A percentile compares a stretch with the other conserved stretches of the same genome.
These are phyloP conservation scores for Daedalea quercina DNA, from an alignment of 768 basidiomycete genomes.

Conservation along the genomic window DNA sequence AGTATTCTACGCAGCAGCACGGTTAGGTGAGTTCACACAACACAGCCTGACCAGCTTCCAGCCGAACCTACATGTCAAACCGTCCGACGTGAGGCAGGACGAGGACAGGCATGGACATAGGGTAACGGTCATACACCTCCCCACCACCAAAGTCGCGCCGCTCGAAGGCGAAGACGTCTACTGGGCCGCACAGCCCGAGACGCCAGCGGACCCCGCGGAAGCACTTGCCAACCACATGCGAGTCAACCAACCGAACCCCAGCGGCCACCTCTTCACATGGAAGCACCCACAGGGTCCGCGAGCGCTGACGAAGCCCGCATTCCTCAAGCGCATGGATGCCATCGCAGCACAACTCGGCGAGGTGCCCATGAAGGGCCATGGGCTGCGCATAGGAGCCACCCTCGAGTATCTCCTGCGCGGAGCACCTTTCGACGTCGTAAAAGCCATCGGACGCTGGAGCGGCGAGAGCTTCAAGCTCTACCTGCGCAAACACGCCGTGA, in stretches of 20 bases:
- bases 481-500: slow-evolving; percentile 21
- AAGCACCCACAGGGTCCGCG: slow-evolving; percentile 18
- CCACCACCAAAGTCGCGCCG: slow-evolving; percentile 11
- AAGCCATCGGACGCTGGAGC: slow-evolving; percentile 29
- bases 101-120: slow-evolving; percentile 21
- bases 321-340: slow-evolving; percentile 14
- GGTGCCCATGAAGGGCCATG: slow-evolving; percentile 22
- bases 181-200: slow-evolving; percentile 23
- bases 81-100: slow-evolving; percentile 8
- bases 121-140: slow-evolving; percentile 23
- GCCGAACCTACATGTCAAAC: slow-evolving; percentile 23
- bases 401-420: slow-evolving; percentile 32
- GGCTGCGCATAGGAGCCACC: slow-evolving; percentile 24
- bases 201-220: slow-evolving; percentile 17
- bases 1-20: slow-evolving; percentile 28
- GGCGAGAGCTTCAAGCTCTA: slow-evolving; percentile 27
- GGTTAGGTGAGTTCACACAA: slow-evolving; percentile 34
- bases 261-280: slow-evolving; percentile 27
- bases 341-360: slow-evolving; percentile 8
- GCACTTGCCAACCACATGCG: slow-evolving; percentile 22
- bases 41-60: slow-evolving; percentile 25
- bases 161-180: slow-evolving; percentile 25
- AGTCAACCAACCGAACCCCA: slow-evolving; percentile 22
- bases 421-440: slow-evolving; percentile 30
- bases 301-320: slow-evolving; percentile 22